A percentile compares a stretch with the other conserved stretches of the same genome.
These are phyloP conservation scores for Fusarium succisae DNA, from an alignment of 2,329 filamentous ascomycete species.

Conservation along the genomic window DNA sequence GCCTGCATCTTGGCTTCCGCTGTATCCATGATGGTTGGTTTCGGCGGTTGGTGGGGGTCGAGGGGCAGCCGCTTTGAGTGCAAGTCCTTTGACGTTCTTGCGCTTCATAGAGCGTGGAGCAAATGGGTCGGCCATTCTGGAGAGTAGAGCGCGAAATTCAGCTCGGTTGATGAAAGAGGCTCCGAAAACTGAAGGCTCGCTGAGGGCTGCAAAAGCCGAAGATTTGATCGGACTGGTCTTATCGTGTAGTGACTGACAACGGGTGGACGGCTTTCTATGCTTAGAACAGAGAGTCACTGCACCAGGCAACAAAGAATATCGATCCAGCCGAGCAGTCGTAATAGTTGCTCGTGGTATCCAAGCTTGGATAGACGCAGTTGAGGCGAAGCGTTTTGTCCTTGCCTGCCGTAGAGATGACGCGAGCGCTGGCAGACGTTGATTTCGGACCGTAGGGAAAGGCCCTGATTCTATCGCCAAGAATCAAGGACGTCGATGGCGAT, in stretches of 20 bases:
- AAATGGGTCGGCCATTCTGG: constrained; percentile 69
- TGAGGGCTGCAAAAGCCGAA: constrained; percentile 15
- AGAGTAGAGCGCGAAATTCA: not conserved
- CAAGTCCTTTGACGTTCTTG: constrained; percentile 98
- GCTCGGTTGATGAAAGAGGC: constrained; percentile 4
- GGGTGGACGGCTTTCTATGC: constrained; percentile 3
- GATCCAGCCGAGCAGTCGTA: constrained; percentile 11
- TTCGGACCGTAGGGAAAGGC: constrained; percentile 12
- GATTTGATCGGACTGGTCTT: constrained; percentile 24
- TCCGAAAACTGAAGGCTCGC: not conserved
- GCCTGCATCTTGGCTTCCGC: constrained; percentile 66
- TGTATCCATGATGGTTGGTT: constrained; percentile 70
- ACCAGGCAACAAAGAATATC: constrained; percentile 8
- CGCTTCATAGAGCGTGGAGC: constrained; percentile 89
- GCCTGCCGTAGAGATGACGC: constrained; percentile 6
- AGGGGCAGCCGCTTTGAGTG: constrained; percentile 80
- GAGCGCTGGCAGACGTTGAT: constrained; percentile 3
- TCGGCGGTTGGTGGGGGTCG: constrained; percentile 78
- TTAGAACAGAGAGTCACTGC: not conserved
- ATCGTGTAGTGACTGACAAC: constrained; percentile 20
- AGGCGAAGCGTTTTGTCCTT: constrained; percentile 9
- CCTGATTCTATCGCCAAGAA: not conserved
- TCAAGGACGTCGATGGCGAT: constrained; percentile 8
- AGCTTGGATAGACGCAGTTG: not conserved
- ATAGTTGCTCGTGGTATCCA: constrained; percentile 18